Percentiles rank a stretch among this genome's conserved stretches.
These are phyloP conservation scores for Morella rubra DNA, from an alignment of 306 rosid species.

Conservation along the genomic window DNA sequence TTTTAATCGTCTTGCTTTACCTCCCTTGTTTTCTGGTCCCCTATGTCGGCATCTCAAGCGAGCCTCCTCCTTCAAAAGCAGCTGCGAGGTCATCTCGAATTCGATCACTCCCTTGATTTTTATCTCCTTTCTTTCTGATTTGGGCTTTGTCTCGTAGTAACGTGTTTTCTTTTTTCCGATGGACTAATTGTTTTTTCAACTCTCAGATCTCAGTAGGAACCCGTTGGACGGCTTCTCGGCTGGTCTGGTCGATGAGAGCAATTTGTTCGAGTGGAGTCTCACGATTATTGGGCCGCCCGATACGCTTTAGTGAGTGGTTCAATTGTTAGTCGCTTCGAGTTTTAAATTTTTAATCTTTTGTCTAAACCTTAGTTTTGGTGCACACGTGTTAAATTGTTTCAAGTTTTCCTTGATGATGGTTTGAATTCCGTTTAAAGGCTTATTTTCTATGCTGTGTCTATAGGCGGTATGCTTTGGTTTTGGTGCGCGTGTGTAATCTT, in stretches of 20 bases:
- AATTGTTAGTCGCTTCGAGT: neutral
- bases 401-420: neutral
- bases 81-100: constrained; percentile 35
- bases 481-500: neutral
- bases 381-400: neutral
- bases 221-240: constrained; percentile 61
- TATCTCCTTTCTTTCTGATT: neutral
- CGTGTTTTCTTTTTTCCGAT: neutral
- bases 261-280: constrained; percentile 53
- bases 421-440: neutral
- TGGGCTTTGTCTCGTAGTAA: neutral
- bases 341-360: neutral
- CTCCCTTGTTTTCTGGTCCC: constrained; percentile 9
- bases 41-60: constrained; percentile 51
- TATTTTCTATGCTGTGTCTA: neutral
- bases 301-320: constrained; percentile 46
- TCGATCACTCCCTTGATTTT: neutral
- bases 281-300: constrained; percentile 55
- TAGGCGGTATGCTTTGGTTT: neutral
- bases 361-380: neutral
- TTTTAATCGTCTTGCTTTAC: neutral
- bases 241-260: constrained; percentile 44
- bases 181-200: constrained; percentile 1
- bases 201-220: constrained; percentile 43
- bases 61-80: constrained; percentile 58